Conservation (phyloP, 345 rosid genomes). For the Alliaria petiolata region DNA sequence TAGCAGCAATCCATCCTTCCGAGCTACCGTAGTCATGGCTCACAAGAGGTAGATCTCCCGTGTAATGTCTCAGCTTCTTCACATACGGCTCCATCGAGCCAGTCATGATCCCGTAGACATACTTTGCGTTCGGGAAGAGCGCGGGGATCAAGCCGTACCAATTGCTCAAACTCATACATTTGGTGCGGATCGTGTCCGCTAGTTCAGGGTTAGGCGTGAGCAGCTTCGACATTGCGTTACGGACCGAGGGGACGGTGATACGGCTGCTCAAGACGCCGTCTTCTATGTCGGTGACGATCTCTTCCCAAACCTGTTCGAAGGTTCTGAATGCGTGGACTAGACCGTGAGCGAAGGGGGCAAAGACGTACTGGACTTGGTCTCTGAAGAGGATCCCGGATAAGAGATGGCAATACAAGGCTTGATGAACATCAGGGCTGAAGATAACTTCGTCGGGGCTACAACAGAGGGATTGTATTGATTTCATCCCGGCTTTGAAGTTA, state of each 20-base stretch:
- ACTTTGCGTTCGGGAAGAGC: conserved; percentile 84
- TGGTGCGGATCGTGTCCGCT: conserved; percentile 53
- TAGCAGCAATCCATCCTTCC: conserved; percentile 96
- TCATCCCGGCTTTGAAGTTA: conserved; percentile 55
- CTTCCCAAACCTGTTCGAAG: conserved; percentile 85
- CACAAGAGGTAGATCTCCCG: conserved; percentile 68
- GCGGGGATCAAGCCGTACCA: conserved; percentile 89
- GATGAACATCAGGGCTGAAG: conserved; percentile 85
- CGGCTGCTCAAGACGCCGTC: conserved; percentile 53
- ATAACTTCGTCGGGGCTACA: conserved; percentile 97
- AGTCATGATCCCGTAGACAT: conserved; percentile 96
- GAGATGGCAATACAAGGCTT: conserved; percentile 93
- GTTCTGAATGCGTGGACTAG: conserved; percentile 73
- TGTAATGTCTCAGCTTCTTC: conserved; percentile 81
- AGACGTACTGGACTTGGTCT: conserved; percentile 66
- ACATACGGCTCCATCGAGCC: conserved; percentile 94
- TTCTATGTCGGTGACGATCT: conserved; percentile 59
- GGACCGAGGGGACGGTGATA: conserved; percentile 53
- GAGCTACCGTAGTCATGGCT: conserved; percentile 94
- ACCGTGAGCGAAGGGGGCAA: conserved; percentile 82
- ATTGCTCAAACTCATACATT: conserved; percentile 68
- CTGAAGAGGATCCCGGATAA: conserved; percentile 73
- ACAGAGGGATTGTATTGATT: conserved; percentile 48
- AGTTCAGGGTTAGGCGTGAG: conserved; percentile 67
- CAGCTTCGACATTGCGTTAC: conserved; percentile 63